Conservation (phyloP, 208 protist genomes). For the Crithidia acanthocephali region DNA sequence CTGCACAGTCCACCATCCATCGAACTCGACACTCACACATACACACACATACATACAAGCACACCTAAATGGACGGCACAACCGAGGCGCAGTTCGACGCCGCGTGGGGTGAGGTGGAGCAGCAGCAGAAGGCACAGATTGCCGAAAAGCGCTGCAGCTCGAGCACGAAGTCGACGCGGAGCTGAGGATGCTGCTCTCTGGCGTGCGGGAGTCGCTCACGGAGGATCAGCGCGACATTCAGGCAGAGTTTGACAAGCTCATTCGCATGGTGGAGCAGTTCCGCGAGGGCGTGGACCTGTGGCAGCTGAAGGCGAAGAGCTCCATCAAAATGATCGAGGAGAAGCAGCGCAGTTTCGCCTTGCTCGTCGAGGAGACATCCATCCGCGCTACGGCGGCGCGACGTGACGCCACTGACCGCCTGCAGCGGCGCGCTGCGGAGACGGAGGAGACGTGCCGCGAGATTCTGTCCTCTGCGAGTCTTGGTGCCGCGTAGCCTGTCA, state of each 20-base stretch:
- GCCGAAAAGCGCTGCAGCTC: constrained; percentile 32
- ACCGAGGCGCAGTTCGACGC: constrained; percentile 40
- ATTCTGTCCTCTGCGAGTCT: constrained; percentile 37
- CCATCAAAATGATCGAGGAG: constrained; percentile 74
- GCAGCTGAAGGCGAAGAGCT: constrained; percentile 72
- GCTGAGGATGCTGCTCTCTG: constrained; percentile 41
- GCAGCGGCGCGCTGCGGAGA: constrained; percentile 49
- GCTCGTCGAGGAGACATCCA: constrained; percentile 68
- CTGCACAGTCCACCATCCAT: neutral
- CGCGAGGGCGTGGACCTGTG: constrained; percentile 78
- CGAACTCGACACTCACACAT: too few species aligned
- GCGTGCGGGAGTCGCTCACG: constrained; percentile 43
- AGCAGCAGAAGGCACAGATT: constrained; percentile 42
- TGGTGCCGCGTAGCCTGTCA: constrained; percentile 21
- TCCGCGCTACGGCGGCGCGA: constrained; percentile 42
- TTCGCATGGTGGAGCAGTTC: constrained; percentile 71
- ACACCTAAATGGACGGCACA: constrained; percentile 25
- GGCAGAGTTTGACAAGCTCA: constrained; percentile 62
- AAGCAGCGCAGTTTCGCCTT: constrained; percentile 70
- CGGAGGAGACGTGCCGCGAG: constrained; percentile 37
- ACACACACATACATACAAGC: neutral
- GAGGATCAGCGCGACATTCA: constrained; percentile 68
- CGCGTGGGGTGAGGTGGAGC: constrained; percentile 60
- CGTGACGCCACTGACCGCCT: constrained; percentile 62
- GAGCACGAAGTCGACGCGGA: constrained; percentile 50